Evolutionary conservation across 2,329 filamentous ascomycete species (phyloP).

Genomic region (Cadophora gregata): DNA sequence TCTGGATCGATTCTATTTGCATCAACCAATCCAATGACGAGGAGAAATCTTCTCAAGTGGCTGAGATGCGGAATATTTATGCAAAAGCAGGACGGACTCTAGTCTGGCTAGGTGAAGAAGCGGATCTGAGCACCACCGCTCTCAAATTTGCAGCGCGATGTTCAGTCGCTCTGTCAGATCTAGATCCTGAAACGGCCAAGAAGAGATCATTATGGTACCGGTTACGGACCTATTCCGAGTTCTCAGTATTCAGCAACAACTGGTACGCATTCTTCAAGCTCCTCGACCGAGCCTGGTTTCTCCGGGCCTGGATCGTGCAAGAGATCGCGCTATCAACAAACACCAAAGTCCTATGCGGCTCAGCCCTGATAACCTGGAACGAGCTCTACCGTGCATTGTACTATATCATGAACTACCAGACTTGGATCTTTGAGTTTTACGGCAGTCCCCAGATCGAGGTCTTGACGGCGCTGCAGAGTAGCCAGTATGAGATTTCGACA

Average conservation of each 20-base stretch:
- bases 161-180: conserved; percentile 5
- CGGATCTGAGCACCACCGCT: background rate
- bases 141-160: conserved; percentile 8
- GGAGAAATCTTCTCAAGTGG: conserved; percentile 35
- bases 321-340: conserved; percentile 15
- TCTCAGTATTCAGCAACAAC: conserved; percentile 8
- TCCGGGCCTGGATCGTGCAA: conserved; percentile 24
- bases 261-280: conserved; percentile 16
- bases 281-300: conserved; percentile 20
- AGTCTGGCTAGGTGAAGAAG: conserved; percentile 7
- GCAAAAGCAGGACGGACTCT: conserved; percentile 14
- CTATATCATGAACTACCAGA: conserved; percentile 10
- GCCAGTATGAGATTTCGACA: conserved; percentile 12
- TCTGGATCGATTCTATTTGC: conserved; percentile 41
- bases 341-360: conserved; percentile 8
- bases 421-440: conserved; percentile 23
- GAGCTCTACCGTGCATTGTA: conserved; percentile 7
- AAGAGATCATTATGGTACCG: background rate
- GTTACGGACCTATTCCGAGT: background rate
- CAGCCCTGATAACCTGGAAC: conserved; percentile 1
- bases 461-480: background rate
- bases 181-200: background rate
- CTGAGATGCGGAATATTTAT: conserved; percentile 38
- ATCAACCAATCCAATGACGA: conserved; percentile 35
- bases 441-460: conserved; percentile 14